Evolutionary conservation across 2,329 filamentous ascomycete genomes (phyloP).

Genomic region (Stagonosporopsis rhizophila): DNA sequence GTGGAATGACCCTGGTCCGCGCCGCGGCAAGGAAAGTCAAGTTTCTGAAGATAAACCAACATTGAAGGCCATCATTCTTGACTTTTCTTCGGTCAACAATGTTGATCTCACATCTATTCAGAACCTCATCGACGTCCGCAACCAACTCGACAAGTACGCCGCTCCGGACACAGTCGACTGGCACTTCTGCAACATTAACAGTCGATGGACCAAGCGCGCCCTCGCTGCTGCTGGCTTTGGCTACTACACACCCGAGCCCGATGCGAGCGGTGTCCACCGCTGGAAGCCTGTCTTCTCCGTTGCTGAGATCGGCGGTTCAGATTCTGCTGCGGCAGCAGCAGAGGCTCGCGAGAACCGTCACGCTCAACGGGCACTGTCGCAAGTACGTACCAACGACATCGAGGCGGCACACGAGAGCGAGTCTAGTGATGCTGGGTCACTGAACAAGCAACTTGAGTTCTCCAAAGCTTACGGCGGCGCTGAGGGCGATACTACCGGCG

Average conservation of each 20-base stretch:
- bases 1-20: slow-evolving; percentile 92
- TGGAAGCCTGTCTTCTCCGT: slow-evolving; percentile 97
- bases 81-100: slow-evolving; percentile 94
- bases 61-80: slow-evolving; percentile 86
- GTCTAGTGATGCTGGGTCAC: slow-evolving; percentile 32
- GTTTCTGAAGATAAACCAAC: slow-evolving; percentile 65
- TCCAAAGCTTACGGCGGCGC: slow-evolving; percentile 43
- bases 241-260: slow-evolving; percentile 68
- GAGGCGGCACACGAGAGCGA: slow-evolving; percentile 29
- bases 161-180: slow-evolving; percentile 86
- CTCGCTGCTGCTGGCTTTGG: slow-evolving; percentile 92
- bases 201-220: slow-evolving; percentile 91
- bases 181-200: slow-evolving; percentile 93
- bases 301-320: slow-evolving; percentile 79
- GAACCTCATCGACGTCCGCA: slow-evolving; percentile 91
- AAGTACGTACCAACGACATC: slow-evolving; percentile 59
- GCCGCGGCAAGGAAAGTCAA: slow-evolving; percentile 58
- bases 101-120: slow-evolving; percentile 94
- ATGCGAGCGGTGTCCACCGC: slow-evolving; percentile 64
- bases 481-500: slow-evolving; percentile 35
- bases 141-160: slow-evolving; percentile 90
- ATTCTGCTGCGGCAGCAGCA: slow-evolving; percentile 75
- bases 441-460: slow-evolving; percentile 43
- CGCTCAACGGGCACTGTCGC: slow-evolving; percentile 26
- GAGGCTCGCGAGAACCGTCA: slow-evolving; percentile 69